A percentile compares a stretch with the other conserved stretches of the same genome.
Conservation (phyloP, 495 filamentous ascomycete genomes). For the Penicillium paxilli region DNA sequence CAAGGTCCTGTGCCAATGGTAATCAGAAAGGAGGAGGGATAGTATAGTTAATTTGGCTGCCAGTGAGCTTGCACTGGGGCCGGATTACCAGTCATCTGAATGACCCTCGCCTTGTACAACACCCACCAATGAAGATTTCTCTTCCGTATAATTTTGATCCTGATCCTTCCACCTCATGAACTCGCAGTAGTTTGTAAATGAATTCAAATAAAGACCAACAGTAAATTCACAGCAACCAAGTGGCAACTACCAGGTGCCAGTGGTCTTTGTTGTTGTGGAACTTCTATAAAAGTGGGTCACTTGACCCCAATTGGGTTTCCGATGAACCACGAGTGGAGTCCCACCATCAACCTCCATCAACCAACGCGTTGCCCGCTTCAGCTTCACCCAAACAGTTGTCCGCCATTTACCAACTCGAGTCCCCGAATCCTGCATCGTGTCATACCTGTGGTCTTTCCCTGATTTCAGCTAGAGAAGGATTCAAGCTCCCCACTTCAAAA, state of each 20-base stretch:
- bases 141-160: too few relatives aligned
- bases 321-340: neutral
- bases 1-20: neutral
- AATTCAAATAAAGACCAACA: too few relatives aligned
- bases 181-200: too few relatives aligned
- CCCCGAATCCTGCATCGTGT: neutral
- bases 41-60: neutral
- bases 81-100: neutral
- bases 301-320: neutral
- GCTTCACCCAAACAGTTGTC: neutral
- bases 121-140: neutral
- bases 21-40: neutral
- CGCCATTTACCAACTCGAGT: neutral
- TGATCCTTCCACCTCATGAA: too few relatives aligned
- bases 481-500: neutral
- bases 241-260: too few relatives aligned
- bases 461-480: neutral
- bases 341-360: neutral
- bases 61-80: neutral
- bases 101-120: neutral
- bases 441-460: neutral
- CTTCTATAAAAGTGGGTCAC: neutral
- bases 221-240: neutral
- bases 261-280: neutral
- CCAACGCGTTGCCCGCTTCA: neutral